Conservation (phyloP, 2,329 filamentous ascomycete species). For the Ceratocystis diversiconidia region DNA sequence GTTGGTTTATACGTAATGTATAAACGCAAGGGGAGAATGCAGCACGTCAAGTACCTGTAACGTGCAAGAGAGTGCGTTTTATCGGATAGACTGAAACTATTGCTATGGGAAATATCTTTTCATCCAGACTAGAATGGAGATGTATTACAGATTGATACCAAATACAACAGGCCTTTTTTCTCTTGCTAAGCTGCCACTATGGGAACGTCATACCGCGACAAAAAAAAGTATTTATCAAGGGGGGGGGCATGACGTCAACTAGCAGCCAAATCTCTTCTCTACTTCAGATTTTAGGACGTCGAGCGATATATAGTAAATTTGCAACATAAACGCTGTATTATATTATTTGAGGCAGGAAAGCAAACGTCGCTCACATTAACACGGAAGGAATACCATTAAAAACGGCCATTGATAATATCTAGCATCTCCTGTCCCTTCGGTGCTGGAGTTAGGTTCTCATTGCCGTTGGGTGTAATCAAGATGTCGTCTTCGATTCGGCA, state of each 20-base stretch:
- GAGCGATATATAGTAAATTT: neutral
- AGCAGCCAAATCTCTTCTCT: neutral
- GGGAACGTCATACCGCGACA: neutral
- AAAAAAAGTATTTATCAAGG: neutral
- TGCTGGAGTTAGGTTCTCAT: constrained; percentile 69
- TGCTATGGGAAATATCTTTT: neutral
- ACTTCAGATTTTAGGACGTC: too few relatives aligned
- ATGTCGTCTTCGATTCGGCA: constrained; percentile 90
- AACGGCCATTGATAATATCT: constrained; percentile 39
- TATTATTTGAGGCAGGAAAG: neutral
- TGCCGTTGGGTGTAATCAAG: constrained; percentile 60
- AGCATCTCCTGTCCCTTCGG: constrained; percentile 63
- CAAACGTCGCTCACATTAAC: neutral
- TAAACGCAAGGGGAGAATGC: constrained; percentile 59
- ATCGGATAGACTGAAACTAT: neutral
- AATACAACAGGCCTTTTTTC: neutral
- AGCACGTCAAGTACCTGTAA: constrained; percentile 86
- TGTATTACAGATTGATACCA: neutral
- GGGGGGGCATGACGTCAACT: neutral
- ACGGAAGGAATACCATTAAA: neutral
- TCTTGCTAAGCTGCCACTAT: neutral
- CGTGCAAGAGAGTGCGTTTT: neutral
- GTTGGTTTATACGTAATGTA: constrained; percentile 58
- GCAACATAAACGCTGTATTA: neutral
- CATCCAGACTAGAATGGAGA: neutral